Evolutionary conservation across 768 basidiomycete species (phyloP), one percentile per base, ranked within the genome.

Genomic region (Termitomyces sp.): DNA sequence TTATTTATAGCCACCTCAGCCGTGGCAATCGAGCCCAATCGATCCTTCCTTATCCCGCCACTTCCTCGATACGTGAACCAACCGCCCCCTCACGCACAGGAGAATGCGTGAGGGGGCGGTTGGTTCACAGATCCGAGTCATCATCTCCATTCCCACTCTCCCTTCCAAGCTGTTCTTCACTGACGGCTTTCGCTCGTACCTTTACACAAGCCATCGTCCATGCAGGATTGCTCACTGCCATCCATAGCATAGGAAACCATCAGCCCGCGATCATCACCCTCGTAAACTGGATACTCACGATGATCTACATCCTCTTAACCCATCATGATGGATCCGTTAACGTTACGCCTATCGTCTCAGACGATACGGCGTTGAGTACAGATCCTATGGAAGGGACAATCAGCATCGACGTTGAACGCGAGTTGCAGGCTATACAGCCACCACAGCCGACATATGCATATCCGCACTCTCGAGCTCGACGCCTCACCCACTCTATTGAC

Each of bases 21-120:
- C 27, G 30, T 26, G 22, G 9, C 22, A 32, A 22, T 3, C 39
- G 20, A 32, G 9, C 27, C 39, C 37, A 8, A 27, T n/a, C 2
- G 18, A n/a, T 39, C 2, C 16, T 39, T 1, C 48, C 37, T 0
- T 22, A 37, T 3, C 30, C 44, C 9, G 26, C 12, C 16, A 37
- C 37, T 7, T n/a, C 34, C 7, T 18, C 43, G 16, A 26, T 20
- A n/a, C 48, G 33, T 24, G 43, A 24, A 27, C 3, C 56, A 50
- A 24, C 26, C 56, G 56, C 56, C 43, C 36, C 43, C 30, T 22
- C 49, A 27, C 49, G 50, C 24, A 57, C n/a, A 49, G 51, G 26
- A 30, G 37, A 13, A 32, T 22, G 27, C 46, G 55, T 40, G 55
- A 30, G 42, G 48, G 32, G 50, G 56, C 56, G 56, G 4, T 9